A percentile compares a stretch with the other conserved stretches of the same genome.
Evolutionary conservation across 2,329 filamentous ascomycete genomes (phyloP).

Genomic region (Metarhizium guizhouense): DNA sequence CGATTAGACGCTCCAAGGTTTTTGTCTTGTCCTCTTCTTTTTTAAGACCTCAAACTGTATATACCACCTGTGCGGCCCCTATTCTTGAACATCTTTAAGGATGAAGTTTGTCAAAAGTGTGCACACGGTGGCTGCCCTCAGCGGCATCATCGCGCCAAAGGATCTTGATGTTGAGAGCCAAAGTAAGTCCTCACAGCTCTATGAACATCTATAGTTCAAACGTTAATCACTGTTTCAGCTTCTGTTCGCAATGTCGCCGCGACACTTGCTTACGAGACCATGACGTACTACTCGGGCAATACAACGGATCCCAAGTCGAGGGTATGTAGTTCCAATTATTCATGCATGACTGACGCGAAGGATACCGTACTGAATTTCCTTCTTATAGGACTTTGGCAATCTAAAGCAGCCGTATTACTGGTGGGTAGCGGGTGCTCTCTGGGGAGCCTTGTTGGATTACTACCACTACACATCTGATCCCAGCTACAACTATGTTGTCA

Average conservation of each 20-base stretch:
- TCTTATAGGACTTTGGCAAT: conserved; percentile 43
- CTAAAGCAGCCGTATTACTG: conserved; percentile 60
- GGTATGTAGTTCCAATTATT: conserved; percentile 19
- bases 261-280: conserved; percentile 50
- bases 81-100: neutral
- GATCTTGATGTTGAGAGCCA: conserved; percentile 29
- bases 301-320: conserved; percentile 36
- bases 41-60: neutral
- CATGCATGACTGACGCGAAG: neutral
- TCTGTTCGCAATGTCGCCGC: conserved; percentile 54
- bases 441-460: conserved; percentile 62
- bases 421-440: conserved; percentile 58
- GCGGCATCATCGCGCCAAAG: conserved; percentile 23
- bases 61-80: neutral
- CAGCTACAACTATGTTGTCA: conserved; percentile 50
- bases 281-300: conserved; percentile 58
- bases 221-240: conserved; percentile 26
- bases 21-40: neutral
- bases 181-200: conserved; percentile 17
- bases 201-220: neutral
- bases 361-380: neutral
- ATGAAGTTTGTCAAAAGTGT: conserved; percentile 19
- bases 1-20: too few relatives aligned
- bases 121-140: conserved; percentile 13
- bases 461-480: conserved; percentile 56